phyloP scores from a whole-genome alignment of 164 flowering plant species.

The Stephania yunnanensis region DNA sequence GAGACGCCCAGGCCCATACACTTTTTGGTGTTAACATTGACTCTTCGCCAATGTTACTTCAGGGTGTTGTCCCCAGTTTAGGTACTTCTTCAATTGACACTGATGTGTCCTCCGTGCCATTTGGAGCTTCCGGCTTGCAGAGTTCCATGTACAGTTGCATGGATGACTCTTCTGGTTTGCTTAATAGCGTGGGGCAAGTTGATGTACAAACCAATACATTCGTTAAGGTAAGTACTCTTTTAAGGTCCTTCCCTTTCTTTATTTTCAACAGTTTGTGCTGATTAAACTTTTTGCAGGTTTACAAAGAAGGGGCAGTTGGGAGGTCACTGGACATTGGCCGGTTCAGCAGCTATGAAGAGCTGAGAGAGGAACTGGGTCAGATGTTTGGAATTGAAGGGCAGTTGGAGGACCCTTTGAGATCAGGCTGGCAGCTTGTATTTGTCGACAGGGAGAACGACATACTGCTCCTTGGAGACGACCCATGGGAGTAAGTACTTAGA shows the following conservation, averaged over 20 bases:
- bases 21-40: conserved; percentile 59
- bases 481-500: conserved; percentile 71
- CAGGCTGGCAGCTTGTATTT: conserved; percentile 99
- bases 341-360: conserved; percentile 83
- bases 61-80: conserved; percentile 43
- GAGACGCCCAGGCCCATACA: conserved; percentile 49
- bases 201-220: conserved; percentile 44
- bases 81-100: conserved; percentile 38
- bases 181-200: conserved; percentile 49
- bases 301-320: conserved; percentile 80
- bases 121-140: conserved; percentile 52
- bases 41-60: conserved; percentile 47
- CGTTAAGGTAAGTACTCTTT: conserved; percentile 53
- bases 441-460: conserved; percentile 90
- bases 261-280: neutral
- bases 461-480: conserved; percentile 93
- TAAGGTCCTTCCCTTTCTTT: neutral
- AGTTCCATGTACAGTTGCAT: conserved; percentile 49
- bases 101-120: conserved; percentile 44
- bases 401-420: conserved; percentile 78
- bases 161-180: conserved; percentile 56
- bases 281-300: conserved; percentile 44
- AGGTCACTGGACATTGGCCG: conserved; percentile 74
- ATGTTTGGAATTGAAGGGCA: conserved; percentile 88
- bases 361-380: conserved; percentile 70